Evolutionary conservation across 2,329 filamentous ascomycete species (phyloP).

Genomic region (Phoma sp.): DNA sequence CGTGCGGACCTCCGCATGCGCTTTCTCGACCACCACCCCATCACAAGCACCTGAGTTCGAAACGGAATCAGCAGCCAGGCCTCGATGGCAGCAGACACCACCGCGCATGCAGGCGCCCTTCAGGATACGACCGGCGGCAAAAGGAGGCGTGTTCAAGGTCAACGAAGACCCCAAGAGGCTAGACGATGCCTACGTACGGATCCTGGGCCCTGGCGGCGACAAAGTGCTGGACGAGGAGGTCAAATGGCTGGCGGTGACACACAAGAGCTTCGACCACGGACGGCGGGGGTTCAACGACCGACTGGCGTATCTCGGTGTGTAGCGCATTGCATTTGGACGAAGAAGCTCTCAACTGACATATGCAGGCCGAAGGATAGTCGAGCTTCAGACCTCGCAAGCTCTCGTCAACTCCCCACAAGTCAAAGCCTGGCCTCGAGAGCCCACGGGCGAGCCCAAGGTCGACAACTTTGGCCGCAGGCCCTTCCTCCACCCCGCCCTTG

Average conservation of each 20-base stretch:
- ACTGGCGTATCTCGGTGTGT: conserved; percentile 82
- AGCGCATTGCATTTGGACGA: background rate
- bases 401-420: conserved; percentile 59
- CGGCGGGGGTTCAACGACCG: conserved; percentile 93
- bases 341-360: conserved; percentile 19
- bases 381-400: conserved; percentile 69
- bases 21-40: conserved; percentile 40
- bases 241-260: conserved; percentile 96
- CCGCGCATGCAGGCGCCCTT: conserved; percentile 55
- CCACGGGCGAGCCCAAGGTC: conserved; percentile 25
- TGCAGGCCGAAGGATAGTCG: conserved; percentile 67
- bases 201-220: conserved; percentile 77
- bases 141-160: conserved; percentile 67
- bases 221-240: conserved; percentile 83
- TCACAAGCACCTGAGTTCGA: conserved; percentile 38
- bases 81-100: conserved; percentile 60
- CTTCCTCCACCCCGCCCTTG: conserved; percentile 73
- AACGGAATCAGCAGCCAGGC: conserved; percentile 42
- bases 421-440: conserved; percentile 28
- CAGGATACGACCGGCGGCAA: conserved; percentile 64
- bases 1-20: conserved; percentile 45
- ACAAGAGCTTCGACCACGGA: conserved; percentile 98
- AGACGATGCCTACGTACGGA: conserved; percentile 76
- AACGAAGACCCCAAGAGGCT: conserved; percentile 78
- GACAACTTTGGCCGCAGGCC: conserved; percentile 62